These are phyloP conservation scores for Poteriospumella lacustris DNA, from an alignment of 108 stramenopile genomes.

Conservation along the genomic window DNA sequence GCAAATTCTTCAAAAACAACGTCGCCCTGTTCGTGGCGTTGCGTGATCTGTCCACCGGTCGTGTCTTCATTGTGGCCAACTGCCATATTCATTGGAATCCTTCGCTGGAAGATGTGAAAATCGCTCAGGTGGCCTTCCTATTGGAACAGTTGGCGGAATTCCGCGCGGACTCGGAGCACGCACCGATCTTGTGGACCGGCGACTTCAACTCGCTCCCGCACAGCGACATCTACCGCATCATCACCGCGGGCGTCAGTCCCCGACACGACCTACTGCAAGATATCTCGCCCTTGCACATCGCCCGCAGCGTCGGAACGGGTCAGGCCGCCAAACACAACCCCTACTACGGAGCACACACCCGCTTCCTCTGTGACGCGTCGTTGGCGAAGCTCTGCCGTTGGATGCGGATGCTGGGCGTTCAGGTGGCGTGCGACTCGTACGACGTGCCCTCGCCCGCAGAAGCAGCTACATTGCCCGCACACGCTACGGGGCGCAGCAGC, in stretches of 20 bases:
- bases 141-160: neutral
- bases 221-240: neutral
- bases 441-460: too few relatives aligned
- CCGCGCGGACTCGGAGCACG: neutral
- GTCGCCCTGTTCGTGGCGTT: neutral
- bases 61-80: neutral
- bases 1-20: neutral
- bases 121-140: neutral
- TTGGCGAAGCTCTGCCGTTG: neutral
- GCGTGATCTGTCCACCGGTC: neutral
- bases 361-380: neutral
- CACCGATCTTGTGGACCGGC: neutral
- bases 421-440: neutral
- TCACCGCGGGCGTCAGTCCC: too few relatives aligned
- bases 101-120: neutral
- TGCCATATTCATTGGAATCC: slow-evolving; percentile 14
- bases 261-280: too few relatives aligned
- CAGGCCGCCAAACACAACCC: too few relatives aligned
- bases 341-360: neutral
- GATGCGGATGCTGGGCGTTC: neutral
- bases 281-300: too few relatives aligned
- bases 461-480: too few relatives aligned
- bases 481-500: neutral
- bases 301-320: too few relatives aligned
- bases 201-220: slow-evolving; percentile 5